Evolutionary conservation across 202 grass and related monocot species (phyloP).

Genomic region (Elaeis oleifera): DNA sequence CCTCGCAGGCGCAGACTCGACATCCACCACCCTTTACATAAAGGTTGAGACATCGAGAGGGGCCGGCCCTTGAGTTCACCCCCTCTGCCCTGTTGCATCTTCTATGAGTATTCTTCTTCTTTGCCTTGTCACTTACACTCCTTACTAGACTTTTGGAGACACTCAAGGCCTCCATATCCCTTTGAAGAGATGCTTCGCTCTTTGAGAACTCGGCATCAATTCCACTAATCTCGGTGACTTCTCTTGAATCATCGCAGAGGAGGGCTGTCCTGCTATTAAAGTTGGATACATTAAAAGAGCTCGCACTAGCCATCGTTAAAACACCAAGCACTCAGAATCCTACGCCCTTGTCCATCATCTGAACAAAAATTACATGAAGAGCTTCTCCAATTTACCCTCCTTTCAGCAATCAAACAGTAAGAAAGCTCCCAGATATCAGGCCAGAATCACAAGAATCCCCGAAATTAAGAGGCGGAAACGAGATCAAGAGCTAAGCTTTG

Average conservation of each 20-base stretch:
- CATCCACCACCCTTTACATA: constrained; percentile 49
- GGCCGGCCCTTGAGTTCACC: constrained; percentile 5
- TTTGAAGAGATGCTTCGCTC: constrained; percentile 10
- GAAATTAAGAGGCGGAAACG: too few relatives aligned
- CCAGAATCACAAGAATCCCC: too few relatives aligned
- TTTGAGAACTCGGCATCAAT: constrained; percentile 3
- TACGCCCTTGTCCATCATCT: too few relatives aligned
- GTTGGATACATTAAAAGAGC: constrained; percentile 41
- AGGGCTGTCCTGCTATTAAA: constrained; percentile 49
- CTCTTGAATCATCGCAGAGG: constrained; percentile 34
- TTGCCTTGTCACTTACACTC: constrained; percentile 15
- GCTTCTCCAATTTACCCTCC: too few relatives aligned
- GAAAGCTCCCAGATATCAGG: too few relatives aligned
- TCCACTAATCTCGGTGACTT: constrained; percentile 6
- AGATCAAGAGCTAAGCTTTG: too few relatives aligned
- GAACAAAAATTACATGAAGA: too few relatives aligned
- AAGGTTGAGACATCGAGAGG: constrained; percentile 40
- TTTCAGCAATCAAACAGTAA: too few relatives aligned
- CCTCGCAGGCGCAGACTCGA: constrained; percentile 69
- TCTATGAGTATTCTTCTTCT: constrained; percentile 23
- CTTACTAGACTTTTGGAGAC: constrained; percentile 19
- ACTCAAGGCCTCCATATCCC: constrained; percentile 26
- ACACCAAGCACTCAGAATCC: not conserved
- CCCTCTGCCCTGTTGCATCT: constrained; percentile 11
- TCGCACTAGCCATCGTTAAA: constrained; percentile 20